These are phyloP conservation scores for Vanderwaltozyma verrucispora DNA, from an alignment of 805 yeast species.

Conservation along the genomic window DNA sequence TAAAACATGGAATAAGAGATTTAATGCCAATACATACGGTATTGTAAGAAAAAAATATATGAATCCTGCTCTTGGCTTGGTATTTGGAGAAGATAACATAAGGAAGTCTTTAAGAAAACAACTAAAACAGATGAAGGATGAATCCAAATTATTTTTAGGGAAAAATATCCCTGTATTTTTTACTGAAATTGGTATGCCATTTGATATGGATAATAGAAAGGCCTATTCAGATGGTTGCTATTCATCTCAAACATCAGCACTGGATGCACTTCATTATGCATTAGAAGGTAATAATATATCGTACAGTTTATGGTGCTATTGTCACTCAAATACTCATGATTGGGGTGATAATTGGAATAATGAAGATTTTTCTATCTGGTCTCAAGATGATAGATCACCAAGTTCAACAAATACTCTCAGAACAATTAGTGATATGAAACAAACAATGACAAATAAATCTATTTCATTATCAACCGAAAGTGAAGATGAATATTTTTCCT, in stretches of 20 bases:
- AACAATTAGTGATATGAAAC: background rate
- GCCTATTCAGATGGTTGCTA: conserved; percentile 63
- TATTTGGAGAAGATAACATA: conserved; percentile 72
- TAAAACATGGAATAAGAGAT: conserved; percentile 73
- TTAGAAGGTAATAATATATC: conserved; percentile 63
- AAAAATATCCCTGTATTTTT: conserved; percentile 57
- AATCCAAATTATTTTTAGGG: conserved; percentile 56
- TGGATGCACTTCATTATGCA: conserved; percentile 74
- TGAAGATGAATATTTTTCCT: background rate
- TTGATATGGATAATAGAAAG: conserved; percentile 77
- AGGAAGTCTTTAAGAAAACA: conserved; percentile 63
- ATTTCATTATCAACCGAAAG: background rate
- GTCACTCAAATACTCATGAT: conserved; percentile 58
- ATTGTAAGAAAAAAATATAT: conserved; percentile 68
- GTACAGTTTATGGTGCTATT: conserved; percentile 82
- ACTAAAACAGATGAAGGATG: conserved; percentile 52
- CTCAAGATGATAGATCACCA: conserved; percentile 40
- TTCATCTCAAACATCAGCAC: conserved; percentile 64
- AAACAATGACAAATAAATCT: background rate
- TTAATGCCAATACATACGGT: conserved; percentile 85
- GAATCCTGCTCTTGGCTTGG: conserved; percentile 65
- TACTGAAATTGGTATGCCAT: conserved; percentile 97
- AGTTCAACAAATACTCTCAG: background rate
- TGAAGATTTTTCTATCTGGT: conserved; percentile 87
- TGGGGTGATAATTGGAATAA: conserved; percentile 93